These are phyloP conservation scores for Amylocarpus encephaloides DNA, from an alignment of 2,329 filamentous ascomycete species.

Conservation along the genomic window DNA sequence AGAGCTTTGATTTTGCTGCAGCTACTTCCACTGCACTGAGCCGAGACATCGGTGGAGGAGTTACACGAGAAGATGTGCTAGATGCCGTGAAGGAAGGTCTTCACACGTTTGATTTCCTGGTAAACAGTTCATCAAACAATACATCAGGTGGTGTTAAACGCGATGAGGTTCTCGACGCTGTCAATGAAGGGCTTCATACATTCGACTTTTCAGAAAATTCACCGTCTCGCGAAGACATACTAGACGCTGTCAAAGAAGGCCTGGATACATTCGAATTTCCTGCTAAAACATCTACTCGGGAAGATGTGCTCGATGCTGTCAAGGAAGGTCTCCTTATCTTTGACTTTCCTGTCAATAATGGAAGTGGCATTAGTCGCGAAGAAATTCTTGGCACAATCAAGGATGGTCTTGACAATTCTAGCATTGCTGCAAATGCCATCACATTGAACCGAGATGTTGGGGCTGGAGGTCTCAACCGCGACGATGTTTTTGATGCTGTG, in stretches of 20 bases:
- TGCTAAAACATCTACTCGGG: conserved; percentile 53
- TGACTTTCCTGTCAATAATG: conserved; percentile 35
- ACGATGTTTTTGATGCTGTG: conserved; percentile 51
- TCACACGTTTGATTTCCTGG: conserved; percentile 71
- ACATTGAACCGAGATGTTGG: conserved; percentile 47
- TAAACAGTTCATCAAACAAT: conserved; percentile 43
- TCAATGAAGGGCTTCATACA: conserved; percentile 49
- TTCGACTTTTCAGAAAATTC: conserved; percentile 41
- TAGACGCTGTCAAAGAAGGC: conserved; percentile 36
- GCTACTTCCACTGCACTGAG: conserved; percentile 31
- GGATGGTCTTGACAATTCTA: conserved; percentile 76
- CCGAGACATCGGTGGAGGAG: conserved; percentile 65
- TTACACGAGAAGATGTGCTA: conserved; percentile 68
- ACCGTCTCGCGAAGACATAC: conserved; percentile 32
- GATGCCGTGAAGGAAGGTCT: conserved; percentile 79
- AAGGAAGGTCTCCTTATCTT: conserved; percentile 48
- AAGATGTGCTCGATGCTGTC: conserved; percentile 69
- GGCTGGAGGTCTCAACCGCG: conserved; percentile 40
- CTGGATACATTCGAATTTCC: conserved; percentile 40
- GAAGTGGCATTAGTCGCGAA: conserved; percentile 62
- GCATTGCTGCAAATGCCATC: conserved; percentile 46
- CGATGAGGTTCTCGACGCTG: conserved; percentile 38
- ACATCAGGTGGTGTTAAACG: conserved; percentile 39
- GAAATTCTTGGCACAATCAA: conserved; percentile 75
- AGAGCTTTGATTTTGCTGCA: conserved; percentile 40